A percentile compares a stretch with the other conserved stretches of the same genome.
Evolutionary conservation across 495 filamentous ascomycete genomes (phyloP).

Genomic region (Penicillium goetzii): DNA sequence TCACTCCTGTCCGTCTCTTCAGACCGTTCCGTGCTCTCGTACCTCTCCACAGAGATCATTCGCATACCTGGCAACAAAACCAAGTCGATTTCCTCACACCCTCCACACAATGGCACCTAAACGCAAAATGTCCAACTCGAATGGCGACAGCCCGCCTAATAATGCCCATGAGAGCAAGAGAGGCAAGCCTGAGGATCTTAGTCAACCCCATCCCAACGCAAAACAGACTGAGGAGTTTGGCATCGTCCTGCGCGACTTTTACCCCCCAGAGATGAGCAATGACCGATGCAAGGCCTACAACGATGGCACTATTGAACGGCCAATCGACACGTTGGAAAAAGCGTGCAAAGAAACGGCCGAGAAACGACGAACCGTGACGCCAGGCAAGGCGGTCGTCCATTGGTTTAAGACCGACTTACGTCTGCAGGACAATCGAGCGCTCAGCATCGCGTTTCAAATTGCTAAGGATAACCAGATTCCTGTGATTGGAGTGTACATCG

Average conservation of each 20-base stretch:
- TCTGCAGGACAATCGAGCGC: conserved; percentile 70
- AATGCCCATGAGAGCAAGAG: conserved; percentile 23
- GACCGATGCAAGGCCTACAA: conserved; percentile 73
- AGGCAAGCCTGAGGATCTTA: conserved; percentile 27
- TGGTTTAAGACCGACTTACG: conserved; percentile 92
- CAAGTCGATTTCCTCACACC: not conserved
- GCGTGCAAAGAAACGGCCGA: conserved; percentile 57
- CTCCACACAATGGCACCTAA: conserved; percentile 33
- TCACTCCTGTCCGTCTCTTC: not conserved
- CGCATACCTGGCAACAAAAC: not conserved
- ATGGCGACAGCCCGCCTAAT: conserved; percentile 13
- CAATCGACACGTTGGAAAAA: conserved; percentile 63
- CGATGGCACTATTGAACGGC: conserved; percentile 64
- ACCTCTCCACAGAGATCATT: not conserved
- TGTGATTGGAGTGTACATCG: conserved; percentile 74
- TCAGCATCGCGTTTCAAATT: conserved; percentile 68
- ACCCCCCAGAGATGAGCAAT: conserved; percentile 83
- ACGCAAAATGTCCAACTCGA: conserved; percentile 30
- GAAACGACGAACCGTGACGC: conserved; percentile 46
- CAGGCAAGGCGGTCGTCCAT: conserved; percentile 73
- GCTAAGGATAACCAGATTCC: conserved; percentile 67
- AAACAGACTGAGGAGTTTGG: conserved; percentile 64
- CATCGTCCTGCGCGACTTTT: conserved; percentile 77
- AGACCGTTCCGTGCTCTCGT: not conserved
- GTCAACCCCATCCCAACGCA: conserved; percentile 42